Evolutionary conservation across 352 stramenopile genomes (phyloP), one percentile per base, ranked within the genome.

Genomic region (Phytophthora pistaciae): DNA sequence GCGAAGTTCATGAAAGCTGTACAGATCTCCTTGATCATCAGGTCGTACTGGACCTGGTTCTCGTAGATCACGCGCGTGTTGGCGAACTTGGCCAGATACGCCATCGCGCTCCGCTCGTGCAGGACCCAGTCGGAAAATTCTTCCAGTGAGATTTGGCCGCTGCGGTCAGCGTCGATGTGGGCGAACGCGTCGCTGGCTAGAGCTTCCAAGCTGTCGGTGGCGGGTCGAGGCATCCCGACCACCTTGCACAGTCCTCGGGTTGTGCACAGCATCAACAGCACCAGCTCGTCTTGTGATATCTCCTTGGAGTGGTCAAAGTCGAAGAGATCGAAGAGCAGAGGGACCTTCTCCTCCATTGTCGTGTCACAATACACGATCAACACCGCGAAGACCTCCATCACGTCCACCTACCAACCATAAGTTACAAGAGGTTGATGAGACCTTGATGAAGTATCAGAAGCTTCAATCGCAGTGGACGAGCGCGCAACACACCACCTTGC

Each of bases 261-360:
- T 9, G 84, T 83, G 62, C 84, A 94, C 20, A 94, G 74, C 82
- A 93, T 85, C 11, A 94, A 67, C 11, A 94, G 70, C 10, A 93
- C 80, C 6, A 94, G 68, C 42, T 94, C 87, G 38, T 76, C 70
- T 52, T 85, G 70, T 0, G 84, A 93, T 18, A 94, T 93, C 48
- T 85, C 78, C 8, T 85, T 70, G 42, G 85, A 93, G 23, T 93
- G 80, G 36, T 93, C 84, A 56, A 94, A 94, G 68, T 94, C 87
- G 69, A 94, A 94, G 82, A 94, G 72, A 27, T 89, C 74, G 55
- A 94, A 94, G 27, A 94, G 76, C 38, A 92, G 66, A 21, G 86
- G 84, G 53, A 91, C 79, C 48, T 94, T 94, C 21, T 77, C 68
- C 48, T 91, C 85, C 56, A 93, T 86, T 1, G 68, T 64, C 25